Evolutionary conservation across 305 asterid genomes (phyloP), one percentile per base, ranked within the genome.

Genomic region (Fraxinus nigra): DNA sequence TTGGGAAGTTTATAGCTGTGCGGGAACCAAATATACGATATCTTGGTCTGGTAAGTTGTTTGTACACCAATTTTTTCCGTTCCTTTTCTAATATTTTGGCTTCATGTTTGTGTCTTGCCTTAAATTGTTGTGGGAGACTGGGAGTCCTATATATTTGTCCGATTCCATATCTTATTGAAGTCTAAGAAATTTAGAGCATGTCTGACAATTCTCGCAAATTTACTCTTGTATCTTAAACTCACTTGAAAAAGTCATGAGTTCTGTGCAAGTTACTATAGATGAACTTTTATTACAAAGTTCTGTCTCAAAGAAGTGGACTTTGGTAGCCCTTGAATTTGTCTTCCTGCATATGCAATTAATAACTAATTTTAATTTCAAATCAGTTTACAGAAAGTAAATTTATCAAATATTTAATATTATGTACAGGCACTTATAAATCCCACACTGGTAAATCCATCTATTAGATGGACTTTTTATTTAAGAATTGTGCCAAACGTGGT

Each of bases 21-120:
- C 98, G 99, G 18, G 99, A 97, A 85, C 99, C 99, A 87, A 97
- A 97, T 89, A 97, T 97, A 81, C 92, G 99, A 40, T 95, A 97
- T 90, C 99, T 97, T 87, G 99, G 99, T 85, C 84, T 97, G 98
- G 99, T 95, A 86, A 90, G 97, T 85, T 72, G 82, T 69, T 32
- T 14, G 35, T 78, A 81, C 77, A 76, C 78, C 74, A 20, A 20
- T 5, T 32, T 67, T 76, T 67, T 84, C 24, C 46, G 63, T 34
- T 82, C 72, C 43, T 84, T 82, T 32, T 74, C 48, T 78, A 75
- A 65, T 78, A 30, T 35, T 72, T 51, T 76, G 61, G 16, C 80
- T 78, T 32, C 67, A 28, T 38, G 75, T 43, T 38, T 81, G 72
- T 75, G 67, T 24, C 48, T 75, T 78, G 46, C 48, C 40, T 80